Evolutionary conservation across 345 rosid genomes (phyloP).

Genomic region (Eucalyptus pauciflora): DNA sequence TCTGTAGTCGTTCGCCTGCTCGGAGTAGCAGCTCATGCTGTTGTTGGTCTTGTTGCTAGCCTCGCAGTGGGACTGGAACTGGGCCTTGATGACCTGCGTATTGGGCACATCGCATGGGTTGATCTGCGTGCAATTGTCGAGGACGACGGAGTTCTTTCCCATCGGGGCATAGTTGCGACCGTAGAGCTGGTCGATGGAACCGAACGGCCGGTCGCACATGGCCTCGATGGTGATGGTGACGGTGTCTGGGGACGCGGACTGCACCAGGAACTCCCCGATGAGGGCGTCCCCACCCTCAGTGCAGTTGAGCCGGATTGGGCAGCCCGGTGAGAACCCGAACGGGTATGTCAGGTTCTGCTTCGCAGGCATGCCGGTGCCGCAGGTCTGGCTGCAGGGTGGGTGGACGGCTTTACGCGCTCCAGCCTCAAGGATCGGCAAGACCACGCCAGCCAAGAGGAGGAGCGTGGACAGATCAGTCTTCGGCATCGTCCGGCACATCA

Average conservation of each 20-base stretch:
- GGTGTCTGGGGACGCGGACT: not conserved
- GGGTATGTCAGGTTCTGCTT: not conserved
- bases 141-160: conserved; percentile 20
- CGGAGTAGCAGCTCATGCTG: not conserved
- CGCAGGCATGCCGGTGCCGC: not conserved
- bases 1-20: not conserved
- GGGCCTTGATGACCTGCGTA: not conserved
- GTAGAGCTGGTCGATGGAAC: conserved; percentile 20
- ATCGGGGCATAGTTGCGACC: conserved; percentile 27
- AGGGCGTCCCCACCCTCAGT: not conserved
- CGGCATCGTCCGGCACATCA: not conserved
- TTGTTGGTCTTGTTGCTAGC: not conserved
- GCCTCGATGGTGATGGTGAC: conserved; percentile 21
- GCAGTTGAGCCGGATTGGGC: conserved; percentile 42
- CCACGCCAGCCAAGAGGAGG: not conserved
- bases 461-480: not conserved
- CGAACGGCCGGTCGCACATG: conserved; percentile 30
- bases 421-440: not conserved
- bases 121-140: conserved; percentile 17
- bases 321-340: conserved; percentile 27
- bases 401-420: not conserved
- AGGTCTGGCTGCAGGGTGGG: conserved; percentile 17
- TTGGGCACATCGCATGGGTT: conserved; percentile 16
- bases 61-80: not conserved
- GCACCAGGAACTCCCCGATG: conserved; percentile 14